A percentile compares a stretch with the other conserved stretches of the same genome.
Evolutionary conservation across 768 basidiomycete species (phyloP).

Genomic region (Udeniomyces megalosporus): DNA sequence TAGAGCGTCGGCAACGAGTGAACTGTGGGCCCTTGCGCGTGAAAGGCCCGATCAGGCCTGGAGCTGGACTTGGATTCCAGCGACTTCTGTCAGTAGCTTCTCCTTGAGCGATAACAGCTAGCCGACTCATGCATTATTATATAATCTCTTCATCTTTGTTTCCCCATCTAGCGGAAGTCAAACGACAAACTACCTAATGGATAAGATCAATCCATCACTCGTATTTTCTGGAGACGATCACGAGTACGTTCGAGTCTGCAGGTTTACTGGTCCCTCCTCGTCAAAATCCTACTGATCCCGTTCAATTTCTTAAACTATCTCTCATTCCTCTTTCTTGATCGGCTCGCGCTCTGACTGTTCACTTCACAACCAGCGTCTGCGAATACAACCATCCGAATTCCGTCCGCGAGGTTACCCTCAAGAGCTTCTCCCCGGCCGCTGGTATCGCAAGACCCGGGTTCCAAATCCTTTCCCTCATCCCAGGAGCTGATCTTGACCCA

Average conservation of each 20-base stretch:
- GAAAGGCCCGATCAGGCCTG: slow-evolving; percentile 51
- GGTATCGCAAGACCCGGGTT: slow-evolving; percentile 72
- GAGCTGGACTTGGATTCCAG: slow-evolving; percentile 57
- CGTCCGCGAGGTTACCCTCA: slow-evolving; percentile 65
- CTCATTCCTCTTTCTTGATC: too few species aligned
- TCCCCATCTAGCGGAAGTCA: slow-evolving; percentile 34
- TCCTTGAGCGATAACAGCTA: too few species aligned
- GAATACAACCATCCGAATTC: slow-evolving; percentile 45
- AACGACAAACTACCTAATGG: slow-evolving; percentile 50
- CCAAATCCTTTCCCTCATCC: slow-evolving; percentile 64
- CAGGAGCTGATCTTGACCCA: slow-evolving; percentile 23
- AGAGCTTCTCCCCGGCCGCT: slow-evolving; percentile 79
- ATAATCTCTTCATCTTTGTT: neutral
- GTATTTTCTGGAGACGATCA: slow-evolving; percentile 89
- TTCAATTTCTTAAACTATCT: too few species aligned
- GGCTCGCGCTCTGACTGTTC: too few species aligned
- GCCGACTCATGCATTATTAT: too few species aligned
- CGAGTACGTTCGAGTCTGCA: slow-evolving; percentile 35
- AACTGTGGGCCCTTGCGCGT: slow-evolving; percentile 55
- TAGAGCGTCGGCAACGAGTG: slow-evolving; percentile 50
- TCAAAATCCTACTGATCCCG: too few species aligned
- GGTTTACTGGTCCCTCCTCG: too few species aligned
- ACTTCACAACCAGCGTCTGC: slow-evolving; percentile 48
- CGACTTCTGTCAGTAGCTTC: slow-evolving; percentile 40
- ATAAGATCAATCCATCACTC: slow-evolving; percentile 45